Evolutionary conservation across 148 eudicot genomes (phyloP).

Genomic region (Rhododendron kiyosumense): DNA sequence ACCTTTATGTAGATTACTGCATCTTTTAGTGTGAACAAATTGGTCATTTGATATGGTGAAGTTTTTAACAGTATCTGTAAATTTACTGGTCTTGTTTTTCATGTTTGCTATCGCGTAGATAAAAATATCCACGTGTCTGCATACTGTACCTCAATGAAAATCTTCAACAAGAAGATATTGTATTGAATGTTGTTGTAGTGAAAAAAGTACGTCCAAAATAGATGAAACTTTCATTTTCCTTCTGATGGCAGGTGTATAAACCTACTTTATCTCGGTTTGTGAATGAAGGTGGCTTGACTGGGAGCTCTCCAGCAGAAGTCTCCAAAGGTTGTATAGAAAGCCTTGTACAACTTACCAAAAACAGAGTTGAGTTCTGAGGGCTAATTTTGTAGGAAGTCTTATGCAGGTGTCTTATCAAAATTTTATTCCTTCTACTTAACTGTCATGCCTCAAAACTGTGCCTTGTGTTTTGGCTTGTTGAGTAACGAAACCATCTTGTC

Average conservation of each 20-base stretch:
- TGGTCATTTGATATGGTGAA: background rate
- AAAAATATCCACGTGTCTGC: background rate
- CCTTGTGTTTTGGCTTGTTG: slow-evolving; percentile 5
- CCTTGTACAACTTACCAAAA: background rate
- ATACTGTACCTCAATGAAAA: background rate
- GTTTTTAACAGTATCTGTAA: background rate
- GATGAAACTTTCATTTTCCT: slow-evolving; percentile 14
- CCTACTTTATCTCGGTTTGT: slow-evolving; percentile 71
- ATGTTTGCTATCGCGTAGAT: background rate
- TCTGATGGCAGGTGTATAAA: slow-evolving; percentile 62
- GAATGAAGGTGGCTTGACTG: slow-evolving; percentile 76
- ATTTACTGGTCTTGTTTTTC: slow-evolving; percentile 7
- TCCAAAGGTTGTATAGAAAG: slow-evolving; percentile 54
- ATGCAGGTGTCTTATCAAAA: background rate
- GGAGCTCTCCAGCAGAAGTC: slow-evolving; percentile 78
- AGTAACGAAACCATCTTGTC: background rate
- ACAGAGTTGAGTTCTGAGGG: background rate
- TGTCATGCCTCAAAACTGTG: background rate
- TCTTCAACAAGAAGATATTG: background rate
- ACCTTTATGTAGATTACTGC: background rate
- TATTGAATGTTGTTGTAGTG: background rate
- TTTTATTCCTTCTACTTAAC: background rate
- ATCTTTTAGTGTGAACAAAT: background rate
- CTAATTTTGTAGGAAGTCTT: slow-evolving; percentile 1
- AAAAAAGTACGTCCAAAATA: background rate